Evolutionary conservation across 2,329 filamentous ascomycete species (phyloP), one percentile per base, ranked within the genome.

Genomic region (Diaporthe vaccinii): DNA sequence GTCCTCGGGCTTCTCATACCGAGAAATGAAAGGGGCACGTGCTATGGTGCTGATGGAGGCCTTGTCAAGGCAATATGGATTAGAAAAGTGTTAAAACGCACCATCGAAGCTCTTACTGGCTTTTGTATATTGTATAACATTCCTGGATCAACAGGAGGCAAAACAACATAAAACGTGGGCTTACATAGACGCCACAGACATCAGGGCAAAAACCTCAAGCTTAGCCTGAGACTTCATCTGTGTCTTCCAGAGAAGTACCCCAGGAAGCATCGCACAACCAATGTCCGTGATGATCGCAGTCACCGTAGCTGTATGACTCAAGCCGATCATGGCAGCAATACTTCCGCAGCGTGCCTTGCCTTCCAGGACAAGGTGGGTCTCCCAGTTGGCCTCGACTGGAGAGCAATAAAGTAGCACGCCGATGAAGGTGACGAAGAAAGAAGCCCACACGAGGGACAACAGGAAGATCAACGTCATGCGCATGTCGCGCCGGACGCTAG

Each of bases 131-230:
- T 12, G 36, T 10, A 39, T 4, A 12, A 12, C 36, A 39, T 39
- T 12, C 0, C 36, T 39, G 36, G 36, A 14, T 39, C 36, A 39
- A 15, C 36, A 39, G 17, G 2, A n/a, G 41, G 12, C 36, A 31
- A 36, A 22, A 34, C 17, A 6, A n/a, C 9, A 49, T 6, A 6
- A n/a, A 17, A 20, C 10, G 10, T 51, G 4, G 1, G 78, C 79
- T 78, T 75, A 82, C 80, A 80, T 44, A n/a, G 79, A 78, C 68
- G 76, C 76, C 71, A 80, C 79, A 9, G 78, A 79, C 61, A 81
- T 75, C 39, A 80, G 70, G 31, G 68, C 41, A 49, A 77, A 77
- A 25, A 79, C 78, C 22, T 73, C 74, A 15, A 81, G 62, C 73
- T 81, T 81, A 20, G 41, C 28, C 55, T 51, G 55, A 14, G 53